These are phyloP conservation scores for Suillus paluster DNA, from an alignment of 768 basidiomycete species.

Conservation along the genomic window DNA sequence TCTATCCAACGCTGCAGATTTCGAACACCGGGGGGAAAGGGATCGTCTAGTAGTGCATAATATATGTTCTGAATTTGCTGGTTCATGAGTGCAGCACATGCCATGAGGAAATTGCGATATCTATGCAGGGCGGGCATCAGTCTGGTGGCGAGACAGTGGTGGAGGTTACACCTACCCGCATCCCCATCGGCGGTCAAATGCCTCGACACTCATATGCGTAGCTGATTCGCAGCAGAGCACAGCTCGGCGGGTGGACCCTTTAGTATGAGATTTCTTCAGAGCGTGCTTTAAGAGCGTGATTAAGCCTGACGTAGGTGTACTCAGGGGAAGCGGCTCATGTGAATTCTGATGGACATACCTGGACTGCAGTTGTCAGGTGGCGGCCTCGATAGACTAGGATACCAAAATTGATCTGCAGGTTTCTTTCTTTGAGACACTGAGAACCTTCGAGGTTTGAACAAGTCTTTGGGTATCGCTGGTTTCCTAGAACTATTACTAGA, in stretches of 20 bases:
- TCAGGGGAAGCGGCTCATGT: constrained; percentile 13
- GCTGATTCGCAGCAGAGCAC: constrained; percentile 65
- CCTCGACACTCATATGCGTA: constrained; percentile 61
- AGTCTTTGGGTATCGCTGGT: constrained; percentile 14
- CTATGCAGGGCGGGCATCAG: constrained; percentile 40
- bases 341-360: constrained; percentile 41
- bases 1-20: constrained; percentile 83
- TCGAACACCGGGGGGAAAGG: constrained; percentile 66
- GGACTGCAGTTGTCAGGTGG: constrained; percentile 68
- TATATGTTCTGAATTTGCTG: constrained; percentile 68
- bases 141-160: background rate
- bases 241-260: constrained; percentile 55
- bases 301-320: constrained; percentile 47
- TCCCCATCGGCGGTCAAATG: constrained; percentile 73
- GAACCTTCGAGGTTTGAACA: constrained; percentile 1
- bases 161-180: constrained; percentile 56
- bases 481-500: constrained; percentile 18
- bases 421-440: constrained; percentile 11
- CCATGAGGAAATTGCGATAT: constrained; percentile 85
- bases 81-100: constrained; percentile 70
- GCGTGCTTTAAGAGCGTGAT: constrained; percentile 65
- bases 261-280: constrained; percentile 53
- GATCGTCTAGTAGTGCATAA: constrained; percentile 59
- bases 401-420: constrained; percentile 69
- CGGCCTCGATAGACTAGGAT: constrained; percentile 43